Percentiles rank a stretch among this genome's conserved stretches.
phyloP scores from a whole-genome alignment of 129 eudicot genomes.

The Pseudognaphalium luteoalbum region DNA sequence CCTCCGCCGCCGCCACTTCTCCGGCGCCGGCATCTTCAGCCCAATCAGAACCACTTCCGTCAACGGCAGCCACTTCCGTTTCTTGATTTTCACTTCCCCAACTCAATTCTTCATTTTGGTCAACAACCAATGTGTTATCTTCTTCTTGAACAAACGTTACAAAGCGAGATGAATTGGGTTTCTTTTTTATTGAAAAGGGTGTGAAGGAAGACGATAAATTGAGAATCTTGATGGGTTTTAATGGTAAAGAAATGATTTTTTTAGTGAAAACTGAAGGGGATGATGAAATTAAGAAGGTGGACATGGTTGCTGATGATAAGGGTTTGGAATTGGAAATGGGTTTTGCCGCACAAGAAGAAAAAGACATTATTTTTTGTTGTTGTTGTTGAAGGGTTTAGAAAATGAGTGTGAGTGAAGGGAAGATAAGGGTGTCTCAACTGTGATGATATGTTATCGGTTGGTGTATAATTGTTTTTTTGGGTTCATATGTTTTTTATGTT shows the following conservation, averaged over 20 bases:
- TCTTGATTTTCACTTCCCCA: constrained; percentile 29
- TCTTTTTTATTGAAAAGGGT: constrained; percentile 32
- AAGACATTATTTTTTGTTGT: background rate
- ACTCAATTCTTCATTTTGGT: constrained; percentile 36
- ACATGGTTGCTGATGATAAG: constrained; percentile 24
- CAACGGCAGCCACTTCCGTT: constrained; percentile 20
- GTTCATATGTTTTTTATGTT: background rate
- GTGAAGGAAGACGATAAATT: constrained; percentile 42
- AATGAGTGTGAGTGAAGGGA: constrained; percentile 11
- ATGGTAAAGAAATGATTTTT: constrained; percentile 35
- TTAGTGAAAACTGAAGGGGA: constrained; percentile 39
- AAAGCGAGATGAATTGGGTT: constrained; percentile 23
- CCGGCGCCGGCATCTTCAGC: constrained; percentile 25
- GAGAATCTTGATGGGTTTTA: constrained; percentile 44
- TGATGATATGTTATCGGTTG: constrained; percentile 17
- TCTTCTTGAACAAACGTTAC: constrained; percentile 49
- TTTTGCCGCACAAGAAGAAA: constrained; percentile 35
- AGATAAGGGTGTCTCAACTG: background rate
- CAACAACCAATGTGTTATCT: constrained; percentile 49
- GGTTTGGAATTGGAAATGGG: constrained; percentile 29
- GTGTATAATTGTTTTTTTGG: constrained; percentile 6
- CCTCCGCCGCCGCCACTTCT: constrained; percentile 21
- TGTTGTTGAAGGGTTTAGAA: constrained; percentile 9
- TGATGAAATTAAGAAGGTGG: constrained; percentile 27
- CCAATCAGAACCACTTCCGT: constrained; percentile 20